phyloP scores from a whole-genome alignment of 2,329 filamentous ascomycete species.

The Ascosphaera apis region DNA sequence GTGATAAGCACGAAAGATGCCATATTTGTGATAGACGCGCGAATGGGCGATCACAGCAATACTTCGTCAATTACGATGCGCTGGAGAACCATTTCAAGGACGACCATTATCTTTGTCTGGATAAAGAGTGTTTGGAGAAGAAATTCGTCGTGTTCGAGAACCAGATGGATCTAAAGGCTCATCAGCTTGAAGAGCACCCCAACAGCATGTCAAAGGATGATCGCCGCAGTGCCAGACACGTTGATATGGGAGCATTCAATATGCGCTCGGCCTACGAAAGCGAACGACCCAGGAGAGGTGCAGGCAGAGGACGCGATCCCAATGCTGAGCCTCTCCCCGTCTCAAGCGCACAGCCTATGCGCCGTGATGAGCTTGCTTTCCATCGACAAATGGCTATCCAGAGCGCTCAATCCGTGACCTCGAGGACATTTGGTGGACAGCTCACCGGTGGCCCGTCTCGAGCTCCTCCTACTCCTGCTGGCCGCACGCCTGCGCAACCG shows the following conservation, averaged over 20 bases:
- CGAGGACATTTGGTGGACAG: slow-evolving; percentile 64
- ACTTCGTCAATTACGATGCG: slow-evolving; percentile 71
- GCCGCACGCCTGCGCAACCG: slow-evolving; percentile 10
- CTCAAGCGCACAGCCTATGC: slow-evolving; percentile 56
- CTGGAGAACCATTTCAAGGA: slow-evolving; percentile 69
- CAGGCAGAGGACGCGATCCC: slow-evolving; percentile 56
- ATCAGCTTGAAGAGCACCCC: slow-evolving; percentile 67
- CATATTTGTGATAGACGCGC: slow-evolving; percentile 66
- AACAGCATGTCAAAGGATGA: slow-evolving; percentile 61
- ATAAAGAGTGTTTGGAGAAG: slow-evolving; percentile 79
- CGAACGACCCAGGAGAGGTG: slow-evolving; percentile 33
- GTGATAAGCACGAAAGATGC: slow-evolving; percentile 83
- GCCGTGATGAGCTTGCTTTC: slow-evolving; percentile 72
- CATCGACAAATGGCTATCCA: slow-evolving; percentile 84
- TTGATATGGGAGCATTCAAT: slow-evolving; percentile 75
- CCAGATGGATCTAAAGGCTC: slow-evolving; percentile 82
- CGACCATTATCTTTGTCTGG: slow-evolving; percentile 67
- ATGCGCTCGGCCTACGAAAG: slow-evolving; percentile 47
- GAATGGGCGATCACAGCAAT: slow-evolving; percentile 49
- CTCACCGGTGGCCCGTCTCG: slow-evolving; percentile 30
- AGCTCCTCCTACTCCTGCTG: slow-evolving; percentile 11
- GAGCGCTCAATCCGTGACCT: slow-evolving; percentile 57
- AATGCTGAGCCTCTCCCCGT: slow-evolving; percentile 59
- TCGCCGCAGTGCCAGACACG: slow-evolving; percentile 56
- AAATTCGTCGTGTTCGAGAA: slow-evolving; percentile 95